Base-by-base conservation (phyloP, 441 rosid genomes). In the Breynia disticha region DNA sequence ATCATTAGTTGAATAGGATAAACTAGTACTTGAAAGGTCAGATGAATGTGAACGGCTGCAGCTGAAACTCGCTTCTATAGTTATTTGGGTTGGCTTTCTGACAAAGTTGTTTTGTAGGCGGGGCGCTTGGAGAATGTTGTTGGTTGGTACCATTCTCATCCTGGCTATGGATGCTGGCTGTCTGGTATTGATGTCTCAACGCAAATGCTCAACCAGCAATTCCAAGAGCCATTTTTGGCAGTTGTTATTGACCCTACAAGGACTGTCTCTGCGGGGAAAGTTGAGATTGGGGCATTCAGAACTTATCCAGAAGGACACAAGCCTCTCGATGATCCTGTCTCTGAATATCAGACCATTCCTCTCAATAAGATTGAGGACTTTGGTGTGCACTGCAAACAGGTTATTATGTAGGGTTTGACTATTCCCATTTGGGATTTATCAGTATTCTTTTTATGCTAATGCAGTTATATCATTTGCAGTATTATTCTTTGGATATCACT, bases 151-250 rank as follows among this genome's bases (percentile, higher is more conserved):
- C 99, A 89, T 68, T 89, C 97, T 19, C 97, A 93, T 69, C 97
- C 99, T 54, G 96, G 97, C 18, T 93, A 89, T 60, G 99, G 99
- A 50, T 89, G 99, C 73, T 93, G 99, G 99, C 96, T 93, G 19
- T 89, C 97, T 0, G 99, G 97, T 48, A 93, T 93, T 37, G 99
- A 93, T 70, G 97, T 93, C 11, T 80, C 99, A 2, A 93, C 99
- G 0, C 99, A 93, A 74, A 93, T 93, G 97, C 81, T 83, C 47
- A 86, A 93, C 71, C 99, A 87, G 63, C 96, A 86, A 65, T 89
- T 54, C 67, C 99, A 93, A 64, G 99, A 93, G 54, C 99, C 97
- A 2, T 93, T 93, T 74, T 71, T 93, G 59, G 99, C 99, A 7
- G 99, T 93, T 55, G 99, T 93, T 46, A 86, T 93, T 42, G 99